Base-by-base conservation (phyloP, 2,329 filamentous ascomycete genomes). In the Alternaria sp. region DNA sequence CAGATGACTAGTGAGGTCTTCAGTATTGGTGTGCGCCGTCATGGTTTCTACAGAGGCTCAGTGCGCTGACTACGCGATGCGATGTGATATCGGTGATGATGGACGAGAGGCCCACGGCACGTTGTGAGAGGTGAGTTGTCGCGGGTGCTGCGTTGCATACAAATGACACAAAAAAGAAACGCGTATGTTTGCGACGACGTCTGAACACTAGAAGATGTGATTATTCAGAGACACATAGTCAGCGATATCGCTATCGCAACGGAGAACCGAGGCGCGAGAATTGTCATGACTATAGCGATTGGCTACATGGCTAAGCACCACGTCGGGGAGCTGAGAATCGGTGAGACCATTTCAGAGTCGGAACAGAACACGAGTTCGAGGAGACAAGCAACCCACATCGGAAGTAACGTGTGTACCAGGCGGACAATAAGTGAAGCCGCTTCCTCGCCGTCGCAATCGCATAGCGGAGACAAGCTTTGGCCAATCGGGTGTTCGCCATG, bases 1-100 rank as follows among this genome's bases (percentile, higher is more conserved):
- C 28, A 84, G 78, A 54, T 82, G 77, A 12, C 66, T 57, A 36
- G 82, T 68, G 10, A 83, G 74, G 7, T 75, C 57, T 41, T 71
- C 68, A n/a, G 69, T 62, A 16, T 56, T 62, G 22, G 57, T 62
- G n/a, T 66, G 54, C 16, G 62, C 53, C 28, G 63, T 27, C 74
- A 74, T 74, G 30, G 7, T 69, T 32, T 49, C 9, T n/a, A 45
- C 20, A 46, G 38, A 34, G 34, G 14, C 25, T 25, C 18, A 41
- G 12, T 34, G 38, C 22, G 40, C 44, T 51, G 27, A n/a, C 30
- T 43, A 40, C 14, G 30, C n/a, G 25, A 40, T 36, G 27, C 16
- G 30, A 40, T 36, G 27, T 9, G 25, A 7, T 34, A 9, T 28
- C 16, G 30, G 25, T 28, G 32, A 45, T 25, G 22, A 30, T 44